These are phyloP conservation scores for Exophiala viscosa DNA, from an alignment of 2,329 filamentous ascomycete species.

Conservation along the genomic window DNA sequence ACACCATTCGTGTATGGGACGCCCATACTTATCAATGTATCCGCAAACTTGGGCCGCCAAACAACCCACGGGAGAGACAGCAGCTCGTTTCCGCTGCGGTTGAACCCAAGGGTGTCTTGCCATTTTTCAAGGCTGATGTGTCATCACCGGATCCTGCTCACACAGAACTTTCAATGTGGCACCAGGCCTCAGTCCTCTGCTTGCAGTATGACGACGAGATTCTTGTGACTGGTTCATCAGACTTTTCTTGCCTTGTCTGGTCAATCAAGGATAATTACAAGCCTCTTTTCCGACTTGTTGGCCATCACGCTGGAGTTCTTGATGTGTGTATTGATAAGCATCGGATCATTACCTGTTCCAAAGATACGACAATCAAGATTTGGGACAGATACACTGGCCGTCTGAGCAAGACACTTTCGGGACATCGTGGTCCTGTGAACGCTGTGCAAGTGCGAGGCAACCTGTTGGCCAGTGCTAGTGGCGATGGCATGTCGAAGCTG, in stretches of 20 bases:
- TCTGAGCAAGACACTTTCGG: slow-evolving; percentile 73
- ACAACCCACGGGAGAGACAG: slow-evolving; percentile 52
- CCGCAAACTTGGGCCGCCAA: slow-evolving; percentile 77
- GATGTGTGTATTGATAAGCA: slow-evolving; percentile 90
- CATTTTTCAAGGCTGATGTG: slow-evolving; percentile 48
- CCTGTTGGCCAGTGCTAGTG: slow-evolving; percentile 86
- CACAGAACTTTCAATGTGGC: slow-evolving; percentile 50
- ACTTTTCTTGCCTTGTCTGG: slow-evolving; percentile 88
- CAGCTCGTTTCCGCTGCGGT: slow-evolving; percentile 51
- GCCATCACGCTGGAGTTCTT: slow-evolving; percentile 83
- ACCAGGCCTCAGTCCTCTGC: slow-evolving; percentile 90
- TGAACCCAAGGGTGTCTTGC: slow-evolving; percentile 37
- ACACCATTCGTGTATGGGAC: slow-evolving; percentile 94
- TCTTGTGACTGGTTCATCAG: slow-evolving; percentile 91
- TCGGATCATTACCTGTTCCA: slow-evolving; percentile 95
- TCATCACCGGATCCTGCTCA: slow-evolving; percentile 42
- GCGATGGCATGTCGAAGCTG: slow-evolving; percentile 87
- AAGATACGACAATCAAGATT: slow-evolving; percentile 88
- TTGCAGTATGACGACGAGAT: slow-evolving; percentile 91
- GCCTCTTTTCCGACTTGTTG: slow-evolving; percentile 71
- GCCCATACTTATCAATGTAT: slow-evolving; percentile 81
- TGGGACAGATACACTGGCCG: slow-evolving; percentile 81
- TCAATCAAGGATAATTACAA: slow-evolving; percentile 73
- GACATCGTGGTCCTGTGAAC: slow-evolving; percentile 90
- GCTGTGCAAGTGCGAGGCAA: slow-evolving; percentile 93